Base-by-base conservation (phyloP, 1,284 basidiomycete genomes). In the Rhizoctonia solani region DNA sequence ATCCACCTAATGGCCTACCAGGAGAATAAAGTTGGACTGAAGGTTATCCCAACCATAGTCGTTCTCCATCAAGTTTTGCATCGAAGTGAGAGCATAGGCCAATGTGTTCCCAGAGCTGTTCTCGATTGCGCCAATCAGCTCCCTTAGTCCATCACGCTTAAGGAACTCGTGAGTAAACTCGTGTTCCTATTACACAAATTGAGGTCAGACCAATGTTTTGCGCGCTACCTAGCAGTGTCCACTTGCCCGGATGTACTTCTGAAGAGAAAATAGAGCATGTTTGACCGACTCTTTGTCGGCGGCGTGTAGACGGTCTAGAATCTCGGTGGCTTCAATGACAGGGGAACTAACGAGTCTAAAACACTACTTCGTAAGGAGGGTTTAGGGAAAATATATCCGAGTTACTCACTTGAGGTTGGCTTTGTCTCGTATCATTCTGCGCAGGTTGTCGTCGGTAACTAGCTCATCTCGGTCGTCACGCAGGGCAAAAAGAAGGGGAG, bases 81-180 rank as follows among this genome's bases (percentile, higher is more conserved):
- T 87, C 5, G 89, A 87, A 16, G 87, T 85, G 30, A 95, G 81
- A 13, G 92, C 91, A 72, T 95, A 94, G 47, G 91, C 92, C 21
- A 98, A 85, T 1, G 88, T 91, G 75, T 97, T 98, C 46, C 94
- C 94, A 71, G 85, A 85, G 29, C 82, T 83, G 21, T 76, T 77
- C 70, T 85, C 82, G 69, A 95, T 88, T 29, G 93, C 83, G 41
- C 84, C 81, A 27, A 93, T 85, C n/a, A 97, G 81, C 71, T 89
- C 86, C 46, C 79, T 77, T 46, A 95, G 80, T 0, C 95, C 95
- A 70, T 88, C 84, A 37, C 89, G 83, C 54, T 84, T 84, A 29
- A 98, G 79, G 75, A 98, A 98, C 74, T 93, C 92, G 55, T 85
- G 84, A 0, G 89, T 87, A 73, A 98, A 99, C 73, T 90, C 87